A percentile compares a stretch with the other conserved stretches of the same genome.
These are phyloP conservation scores for Globisporangium spiculum DNA, from an alignment of 352 stramenopile species.

Conservation along the genomic window DNA sequence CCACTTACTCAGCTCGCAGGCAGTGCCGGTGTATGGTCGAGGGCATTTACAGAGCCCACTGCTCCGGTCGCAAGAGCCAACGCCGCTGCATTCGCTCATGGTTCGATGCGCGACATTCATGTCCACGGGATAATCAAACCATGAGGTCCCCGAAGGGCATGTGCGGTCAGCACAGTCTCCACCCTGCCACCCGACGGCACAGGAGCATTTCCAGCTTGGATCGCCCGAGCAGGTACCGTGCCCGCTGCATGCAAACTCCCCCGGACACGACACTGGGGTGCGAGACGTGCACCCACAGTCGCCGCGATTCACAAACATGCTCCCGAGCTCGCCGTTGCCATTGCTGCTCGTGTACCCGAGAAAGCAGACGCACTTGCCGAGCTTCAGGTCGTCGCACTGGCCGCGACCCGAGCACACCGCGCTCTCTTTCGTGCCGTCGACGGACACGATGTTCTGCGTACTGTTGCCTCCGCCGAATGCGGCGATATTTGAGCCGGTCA, in stretches of 20 bases:
- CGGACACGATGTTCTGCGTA: slow-evolving; percentile 30
- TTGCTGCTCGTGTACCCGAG: slow-evolving; percentile 68
- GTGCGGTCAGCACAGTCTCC: slow-evolving; percentile 76
- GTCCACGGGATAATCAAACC: slow-evolving; percentile 61
- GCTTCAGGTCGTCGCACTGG: slow-evolving; percentile 48
- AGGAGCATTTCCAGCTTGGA: slow-evolving; percentile 60
- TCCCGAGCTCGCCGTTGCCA: slow-evolving; percentile 48
- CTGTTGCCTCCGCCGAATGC: slow-evolving; percentile 21
- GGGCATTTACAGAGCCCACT: slow-evolving; percentile 70
- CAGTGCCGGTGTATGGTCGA: slow-evolving; percentile 57
- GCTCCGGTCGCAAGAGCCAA: slow-evolving; percentile 65
- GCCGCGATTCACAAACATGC: slow-evolving; percentile 45
- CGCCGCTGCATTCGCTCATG: slow-evolving; percentile 57
- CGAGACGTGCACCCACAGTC: slow-evolving; percentile 59
- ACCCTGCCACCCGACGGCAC: slow-evolving; percentile 65
- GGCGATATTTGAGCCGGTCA: slow-evolving; percentile 30
- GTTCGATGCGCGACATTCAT: slow-evolving; percentile 54
- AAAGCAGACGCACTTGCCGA: slow-evolving; percentile 63
- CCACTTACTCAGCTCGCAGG: slow-evolving; percentile 64
- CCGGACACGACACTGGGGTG: slow-evolving; percentile 61
- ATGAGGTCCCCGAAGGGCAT: slow-evolving; percentile 49
- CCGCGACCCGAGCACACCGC: slow-evolving; percentile 65
- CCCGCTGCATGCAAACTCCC: slow-evolving; percentile 69
- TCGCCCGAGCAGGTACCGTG: slow-evolving; percentile 69
- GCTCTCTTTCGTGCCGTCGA: slow-evolving; percentile 69